Evolutionary conservation across 1,284 basidiomycete genomes (phyloP), one percentile per base, ranked within the genome.

Genomic region (Apiotrichum porosum): DNA sequence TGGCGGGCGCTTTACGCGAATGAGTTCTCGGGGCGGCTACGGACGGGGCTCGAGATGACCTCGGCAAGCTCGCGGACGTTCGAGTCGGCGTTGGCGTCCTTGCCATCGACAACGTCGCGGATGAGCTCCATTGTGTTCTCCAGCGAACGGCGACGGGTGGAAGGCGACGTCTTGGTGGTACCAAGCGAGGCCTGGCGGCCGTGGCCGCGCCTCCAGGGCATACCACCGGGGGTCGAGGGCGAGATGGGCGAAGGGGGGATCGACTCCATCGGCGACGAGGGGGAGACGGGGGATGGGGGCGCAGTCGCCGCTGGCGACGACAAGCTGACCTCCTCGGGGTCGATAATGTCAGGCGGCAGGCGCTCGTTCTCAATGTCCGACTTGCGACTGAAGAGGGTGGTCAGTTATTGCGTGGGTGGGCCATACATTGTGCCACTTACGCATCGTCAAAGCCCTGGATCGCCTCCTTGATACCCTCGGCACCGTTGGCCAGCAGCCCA

Each of bases 361-460:
- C 90, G 85, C 75, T 98, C 94, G 76, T 98, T 97, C 77, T 98
- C 94, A 63, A 98, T 97, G 78, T 99, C 95, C 34, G 89, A 92
- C 76, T 93, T 94, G 58, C 94, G 89, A 19, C 88, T 91, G 22
- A 31, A 44, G 12, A n/a, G n/a, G n/a, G n/a, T n/a, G n/a, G n/a
- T n/a, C n/a, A n/a, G n/a, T n/a, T n/a, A n/a, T n/a, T n/a, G n/a
- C n/a, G n/a, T n/a, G n/a, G n/a, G n/a, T n/a, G n/a, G n/a, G n/a
- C n/a, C n/a, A n/a, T n/a, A 37, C 39, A 40, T 18, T 40, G 39
- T 38, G 49, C 32, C 39, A 85, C 88, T 58, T 76, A 91, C 87
- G 94, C 94, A 69, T 97, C 93, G 42, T 92, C 89, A 69, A 97
- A 98, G 58, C 85, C 86, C 57, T 81, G 84, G 63, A 98, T 97